Evolutionary conservation across 306 rosid species (phyloP).

Genomic region (Cyamopsis tetragonoloba): DNA sequence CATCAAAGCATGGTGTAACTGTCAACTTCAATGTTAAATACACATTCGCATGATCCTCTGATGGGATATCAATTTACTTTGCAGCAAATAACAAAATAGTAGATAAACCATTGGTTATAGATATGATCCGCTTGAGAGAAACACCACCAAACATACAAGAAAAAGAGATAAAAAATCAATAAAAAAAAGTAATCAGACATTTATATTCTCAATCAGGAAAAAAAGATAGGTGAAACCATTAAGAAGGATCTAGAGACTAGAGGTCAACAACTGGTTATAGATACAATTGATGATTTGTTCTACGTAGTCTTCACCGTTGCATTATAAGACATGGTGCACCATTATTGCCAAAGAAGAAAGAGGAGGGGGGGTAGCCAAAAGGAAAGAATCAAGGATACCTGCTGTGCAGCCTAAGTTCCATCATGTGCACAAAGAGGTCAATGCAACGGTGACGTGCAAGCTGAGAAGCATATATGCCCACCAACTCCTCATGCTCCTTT

Average conservation of each 20-base stretch:
- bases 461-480: constrained; percentile 95
- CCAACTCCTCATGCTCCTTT: constrained; percentile 92
- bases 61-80: background rate
- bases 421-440: constrained; percentile 94
- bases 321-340: background rate
- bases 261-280: too few species aligned
- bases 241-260: too few species aligned
- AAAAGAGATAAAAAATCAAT: background rate
- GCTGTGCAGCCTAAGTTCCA: constrained; percentile 91
- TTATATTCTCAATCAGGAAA: too few species aligned
- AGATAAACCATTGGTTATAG: too few species aligned
- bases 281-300: too few species aligned
- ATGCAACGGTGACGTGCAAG: constrained; percentile 89
- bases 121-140: background rate
- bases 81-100: background rate
- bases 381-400: constrained; percentile 48
- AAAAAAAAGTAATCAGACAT: too few species aligned
- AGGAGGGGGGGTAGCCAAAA: background rate
- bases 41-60: background rate
- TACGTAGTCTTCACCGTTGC: too few species aligned
- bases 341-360: background rate
- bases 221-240: too few species aligned
- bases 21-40: background rate
- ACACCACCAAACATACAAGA: background rate
- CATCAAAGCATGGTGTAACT: background rate